Evolutionary conservation across 805 yeast genomes (phyloP), one percentile per base, ranked within the genome.

Genomic region (Ogataea wickerhamii): DNA sequence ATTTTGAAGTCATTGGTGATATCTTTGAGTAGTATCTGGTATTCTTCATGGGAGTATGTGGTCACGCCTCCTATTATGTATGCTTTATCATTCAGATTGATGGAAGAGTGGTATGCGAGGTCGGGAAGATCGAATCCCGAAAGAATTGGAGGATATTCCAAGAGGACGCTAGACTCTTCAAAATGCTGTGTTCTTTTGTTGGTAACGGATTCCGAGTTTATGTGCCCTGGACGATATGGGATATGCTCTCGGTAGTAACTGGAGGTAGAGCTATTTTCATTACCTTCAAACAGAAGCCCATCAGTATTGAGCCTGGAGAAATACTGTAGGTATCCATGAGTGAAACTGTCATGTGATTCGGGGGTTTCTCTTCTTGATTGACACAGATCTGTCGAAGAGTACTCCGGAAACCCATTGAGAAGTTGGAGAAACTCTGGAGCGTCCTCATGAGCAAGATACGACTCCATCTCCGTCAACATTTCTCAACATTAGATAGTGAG

Each of bases 61-160:
- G 47, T 38, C n/a, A 71, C 47, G 0, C 82, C 82, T 18, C 82
- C 82, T 18, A 67, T 44, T 0, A 66, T 44, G 39, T 59, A 70
- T 3, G 70, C 56, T n/a, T 56, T 58, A 14, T 61, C 66, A 17
- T 60, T 55, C 36, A 68, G 39, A 8, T 63, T 65, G n/a, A 65
- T 62, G 0, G 72, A 42, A 4, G 71, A 55, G 43, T 76, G 78
- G 45, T 71, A 70, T 0, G 63, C 51, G 14, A 74, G 46, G 0
- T 72, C 56, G 4, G 78, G 74, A 1, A 70, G 36, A n/a, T 64
- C 62, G 5, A 45, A 51, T 21, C 58, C 63, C 2, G 74, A 66
- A 35, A 73, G 57, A 0, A 68, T 20, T 4, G 61, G 49, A 1
- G 74, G 70, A 4, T 47, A 38, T 30, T 56, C 55, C n/a, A 58